phyloP scores from a whole-genome alignment of 2,329 filamentous ascomycete species.

The Hymenoscyphus fructigenus region DNA sequence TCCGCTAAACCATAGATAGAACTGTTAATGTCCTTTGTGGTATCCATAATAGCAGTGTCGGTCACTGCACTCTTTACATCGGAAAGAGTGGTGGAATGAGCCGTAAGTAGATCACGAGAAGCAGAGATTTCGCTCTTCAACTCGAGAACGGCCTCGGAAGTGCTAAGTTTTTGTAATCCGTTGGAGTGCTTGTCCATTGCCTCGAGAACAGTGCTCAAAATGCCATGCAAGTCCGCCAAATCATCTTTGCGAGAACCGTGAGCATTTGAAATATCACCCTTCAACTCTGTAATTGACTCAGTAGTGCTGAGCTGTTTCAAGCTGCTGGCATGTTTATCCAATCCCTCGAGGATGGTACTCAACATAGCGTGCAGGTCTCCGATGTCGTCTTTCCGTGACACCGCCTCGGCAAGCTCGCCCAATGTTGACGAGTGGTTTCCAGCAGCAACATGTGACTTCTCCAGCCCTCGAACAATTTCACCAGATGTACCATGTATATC shows the following conservation, averaged over 20 bases:
- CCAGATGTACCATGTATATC: not conserved
- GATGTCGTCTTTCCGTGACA: constrained; percentile 1
- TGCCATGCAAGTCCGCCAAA: not conserved
- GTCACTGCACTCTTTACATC: not conserved
- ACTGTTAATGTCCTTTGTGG: not conserved
- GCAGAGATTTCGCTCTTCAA: not conserved
- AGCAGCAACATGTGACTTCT: not conserved
- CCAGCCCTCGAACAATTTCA: constrained; percentile 3
- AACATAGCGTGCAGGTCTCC: not conserved
- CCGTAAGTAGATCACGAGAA: not conserved
- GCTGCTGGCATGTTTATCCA: constrained; percentile 1
- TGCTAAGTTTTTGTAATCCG: not conserved
- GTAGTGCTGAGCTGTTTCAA: not conserved
- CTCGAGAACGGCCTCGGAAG: not conserved
- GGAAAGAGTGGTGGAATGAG: constrained; percentile 2
- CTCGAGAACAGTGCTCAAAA: not conserved
- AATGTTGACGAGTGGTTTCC: constrained; percentile 1
- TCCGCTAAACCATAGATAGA: constrained; percentile 1
- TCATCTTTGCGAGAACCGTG: not conserved
- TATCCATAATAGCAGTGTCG: not conserved
- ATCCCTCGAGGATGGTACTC: not conserved
- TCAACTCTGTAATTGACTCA: constrained; percentile 1
- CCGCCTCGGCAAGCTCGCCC: not conserved
- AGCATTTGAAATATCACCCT: not conserved
- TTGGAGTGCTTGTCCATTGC: not conserved